Base-by-base conservation (phyloP, 129 eudicot species). In the Kitagawia praeruptora region DNA sequence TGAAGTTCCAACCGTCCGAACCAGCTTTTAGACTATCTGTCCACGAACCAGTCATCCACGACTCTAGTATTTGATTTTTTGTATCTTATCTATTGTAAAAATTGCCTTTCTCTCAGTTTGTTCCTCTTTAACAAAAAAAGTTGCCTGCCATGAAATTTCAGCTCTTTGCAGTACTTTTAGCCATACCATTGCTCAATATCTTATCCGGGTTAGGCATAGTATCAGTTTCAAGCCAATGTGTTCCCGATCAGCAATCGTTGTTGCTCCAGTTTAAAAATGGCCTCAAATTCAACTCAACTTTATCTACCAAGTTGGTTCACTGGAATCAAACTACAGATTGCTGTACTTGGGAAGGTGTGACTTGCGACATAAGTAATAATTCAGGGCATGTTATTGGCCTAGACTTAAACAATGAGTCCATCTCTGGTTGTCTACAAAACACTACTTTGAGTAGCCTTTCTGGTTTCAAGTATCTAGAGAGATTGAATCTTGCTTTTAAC, bases 371-470 rank as follows among this genome's bases (percentile, higher is more conserved):
- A 8, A 31, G 66, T 46, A 46, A 16, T 46, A 46, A 10, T n/a
- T 4, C 64, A 11, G 82, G 82, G 11, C 71, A 47, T 19, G 83
- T 80, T 40, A 73, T 34, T 18, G 78, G 78, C 34, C 49, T 80
- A 8, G 83, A 80, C 48, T 72, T 80, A 39, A 48, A 28, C 66
- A 41, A 27, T 5, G 71, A 80, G 54, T 56, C 23, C 3, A 80
- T 71, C 51, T 49, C 47, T 28, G 31, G 48, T 58, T n/a, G n/a
- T n/a, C n/a, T n/a, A n/a, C n/a, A n/a, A n/a, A n/a, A n/a, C n/a
- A n/a, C n/a, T n/a, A 80, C 42, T 53, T 56, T 66, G 13, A 80
- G 21, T 23, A 37, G 51, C 44, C 85, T 85, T 27, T 85, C 82
- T 46, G 27, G 28, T n/a, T 83, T 78, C 42, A 34, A 39, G 11